phyloP scores from a whole-genome alignment of 495 filamentous ascomycete genomes.

The Xylaria cubensis region DNA sequence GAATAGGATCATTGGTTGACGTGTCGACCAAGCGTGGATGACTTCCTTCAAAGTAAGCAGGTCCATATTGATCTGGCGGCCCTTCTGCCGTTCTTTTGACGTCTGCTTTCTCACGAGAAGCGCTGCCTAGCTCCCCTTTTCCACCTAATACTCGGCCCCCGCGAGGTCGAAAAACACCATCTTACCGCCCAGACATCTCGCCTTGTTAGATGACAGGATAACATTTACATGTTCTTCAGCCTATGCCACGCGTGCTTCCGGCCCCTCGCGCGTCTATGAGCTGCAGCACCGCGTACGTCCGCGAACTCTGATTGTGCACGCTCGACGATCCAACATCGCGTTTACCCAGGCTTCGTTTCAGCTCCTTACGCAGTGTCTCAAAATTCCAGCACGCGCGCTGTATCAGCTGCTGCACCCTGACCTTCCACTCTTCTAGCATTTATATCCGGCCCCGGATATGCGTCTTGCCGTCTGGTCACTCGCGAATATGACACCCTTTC shows the following conservation, averaged over 20 bases:
- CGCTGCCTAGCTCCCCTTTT: neutral
- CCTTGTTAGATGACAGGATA: neutral
- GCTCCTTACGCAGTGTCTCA: neutral
- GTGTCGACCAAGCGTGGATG: neutral
- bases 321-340: neutral
- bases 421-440: neutral
- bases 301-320: neutral
- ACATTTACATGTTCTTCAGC: neutral
- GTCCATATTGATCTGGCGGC: neutral
- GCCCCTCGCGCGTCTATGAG: too few relatives aligned
- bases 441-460: neutral
- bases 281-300: neutral
- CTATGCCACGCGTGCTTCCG: neutral
- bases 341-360: neutral
- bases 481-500: neutral
- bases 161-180: conserved; percentile 3
- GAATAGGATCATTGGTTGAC: neutral
- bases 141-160: neutral
- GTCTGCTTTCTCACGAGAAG: neutral
- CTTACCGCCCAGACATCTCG: neutral
- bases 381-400: neutral
- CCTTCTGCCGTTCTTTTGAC: neutral
- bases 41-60: neutral
- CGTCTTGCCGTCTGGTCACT: neutral
- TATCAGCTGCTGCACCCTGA: neutral